Evolutionary conservation across 352 stramenopile genomes (phyloP).

Genomic region (Pythium pyrilobum): DNA sequence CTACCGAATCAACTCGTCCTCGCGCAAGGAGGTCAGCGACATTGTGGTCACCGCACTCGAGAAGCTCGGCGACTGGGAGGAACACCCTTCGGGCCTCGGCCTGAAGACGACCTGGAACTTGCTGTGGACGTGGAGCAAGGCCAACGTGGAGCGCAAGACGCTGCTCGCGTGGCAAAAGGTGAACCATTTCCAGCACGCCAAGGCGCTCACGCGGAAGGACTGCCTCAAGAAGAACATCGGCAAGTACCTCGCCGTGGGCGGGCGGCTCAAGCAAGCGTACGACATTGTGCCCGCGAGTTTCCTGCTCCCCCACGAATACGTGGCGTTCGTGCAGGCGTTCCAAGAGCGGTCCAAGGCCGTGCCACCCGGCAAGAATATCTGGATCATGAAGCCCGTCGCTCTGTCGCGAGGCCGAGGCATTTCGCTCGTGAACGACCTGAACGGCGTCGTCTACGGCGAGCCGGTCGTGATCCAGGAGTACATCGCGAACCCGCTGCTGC

Average conservation of each 20-base stretch:
- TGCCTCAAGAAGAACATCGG: slow-evolving; percentile 87
- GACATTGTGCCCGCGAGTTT: slow-evolving; percentile 92
- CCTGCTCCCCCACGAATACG: slow-evolving; percentile 91
- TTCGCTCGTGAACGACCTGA: slow-evolving; percentile 85
- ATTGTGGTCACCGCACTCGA: slow-evolving; percentile 72
- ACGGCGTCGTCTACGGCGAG: slow-evolving; percentile 85
- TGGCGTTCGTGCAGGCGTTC: slow-evolving; percentile 85
- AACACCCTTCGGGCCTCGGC: slow-evolving; percentile 68
- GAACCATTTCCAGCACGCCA: slow-evolving; percentile 92
- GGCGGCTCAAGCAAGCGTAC: slow-evolving; percentile 57
- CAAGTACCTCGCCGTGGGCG: slow-evolving; percentile 50
- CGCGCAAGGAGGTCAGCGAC: slow-evolving; percentile 72
- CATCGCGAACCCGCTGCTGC: slow-evolving; percentile 78
- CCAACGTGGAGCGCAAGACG: slow-evolving; percentile 69
- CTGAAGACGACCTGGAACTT: slow-evolving; percentile 91
- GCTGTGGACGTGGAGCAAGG: slow-evolving; percentile 90
- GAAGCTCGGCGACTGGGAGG: slow-evolving; percentile 55
- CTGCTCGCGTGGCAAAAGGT: slow-evolving; percentile 92
- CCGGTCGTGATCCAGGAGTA: slow-evolving; percentile 90
- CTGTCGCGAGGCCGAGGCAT: slow-evolving; percentile 92
- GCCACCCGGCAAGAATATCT: slow-evolving; percentile 68
- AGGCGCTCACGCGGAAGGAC: slow-evolving; percentile 92
- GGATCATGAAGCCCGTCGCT: slow-evolving; percentile 94
- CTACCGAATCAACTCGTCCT: slow-evolving; percentile 80
- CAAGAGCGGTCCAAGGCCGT: slow-evolving; percentile 38